phyloP scores from a whole-genome alignment of 331 rosid genomes.

The Arachis monticola region DNA sequence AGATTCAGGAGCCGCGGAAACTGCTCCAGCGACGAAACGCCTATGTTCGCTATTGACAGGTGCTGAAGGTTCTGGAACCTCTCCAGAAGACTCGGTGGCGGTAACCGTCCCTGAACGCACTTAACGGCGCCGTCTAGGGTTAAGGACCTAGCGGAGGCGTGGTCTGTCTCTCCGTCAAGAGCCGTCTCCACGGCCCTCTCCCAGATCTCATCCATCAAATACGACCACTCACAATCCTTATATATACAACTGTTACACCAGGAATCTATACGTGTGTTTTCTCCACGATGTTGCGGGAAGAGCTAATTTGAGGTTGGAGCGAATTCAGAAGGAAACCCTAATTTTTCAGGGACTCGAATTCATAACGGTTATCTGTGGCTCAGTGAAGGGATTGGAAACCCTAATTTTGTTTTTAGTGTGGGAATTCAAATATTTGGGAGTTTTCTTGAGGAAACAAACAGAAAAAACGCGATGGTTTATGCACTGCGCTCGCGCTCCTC shows the following conservation, averaged over 20 bases:
- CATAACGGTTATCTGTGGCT: neutral
- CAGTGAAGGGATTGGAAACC: slow-evolving; percentile 26
- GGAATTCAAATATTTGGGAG: slow-evolving; percentile 33
- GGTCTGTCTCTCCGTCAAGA: slow-evolving; percentile 77
- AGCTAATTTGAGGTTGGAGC: neutral
- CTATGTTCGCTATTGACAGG: slow-evolving; percentile 85
- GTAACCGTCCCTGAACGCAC: slow-evolving; percentile 84
- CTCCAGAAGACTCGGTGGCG: slow-evolving; percentile 79
- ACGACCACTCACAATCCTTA: slow-evolving; percentile 10
- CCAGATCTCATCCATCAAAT: slow-evolving; percentile 98
- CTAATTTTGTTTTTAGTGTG: slow-evolving; percentile 38
- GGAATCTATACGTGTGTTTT: neutral
- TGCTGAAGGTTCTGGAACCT: slow-evolving; percentile 85
- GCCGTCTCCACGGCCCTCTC: slow-evolving; percentile 94
- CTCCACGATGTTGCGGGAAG: neutral
- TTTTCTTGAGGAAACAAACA: neutral
- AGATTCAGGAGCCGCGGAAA: slow-evolving; percentile 75
- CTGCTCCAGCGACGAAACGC: slow-evolving; percentile 90
- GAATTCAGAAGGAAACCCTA: slow-evolving; percentile 17
- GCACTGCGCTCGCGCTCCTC: slow-evolving; percentile 35
- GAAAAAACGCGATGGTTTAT: slow-evolving; percentile 25
- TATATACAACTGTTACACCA: neutral
- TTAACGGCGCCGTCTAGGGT: slow-evolving; percentile 94
- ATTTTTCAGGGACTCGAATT: neutral
- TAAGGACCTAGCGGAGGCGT: slow-evolving; percentile 65